Percentiles rank a stretch among this genome's conserved stretches.
Conservation (phyloP, 73 alveolate species). For the Effrenium voratum region DNA sequence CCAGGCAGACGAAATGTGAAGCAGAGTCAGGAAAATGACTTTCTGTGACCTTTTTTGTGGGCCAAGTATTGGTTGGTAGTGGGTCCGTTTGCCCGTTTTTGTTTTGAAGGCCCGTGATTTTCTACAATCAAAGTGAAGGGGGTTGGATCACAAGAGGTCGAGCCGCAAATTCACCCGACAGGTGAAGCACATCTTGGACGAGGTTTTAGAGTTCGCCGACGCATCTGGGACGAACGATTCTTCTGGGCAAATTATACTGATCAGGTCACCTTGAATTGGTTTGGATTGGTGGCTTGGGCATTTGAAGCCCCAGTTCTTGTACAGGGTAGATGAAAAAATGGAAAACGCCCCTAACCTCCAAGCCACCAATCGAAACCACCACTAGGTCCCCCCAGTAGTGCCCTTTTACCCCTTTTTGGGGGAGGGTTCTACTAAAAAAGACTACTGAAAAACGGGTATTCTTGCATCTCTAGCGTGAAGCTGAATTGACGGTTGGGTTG, state of each 20-base stretch:
- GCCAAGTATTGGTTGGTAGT: background rate
- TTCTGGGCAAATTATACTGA: background rate
- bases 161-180: background rate
- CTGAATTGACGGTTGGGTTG: too few species aligned
- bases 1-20: background rate
- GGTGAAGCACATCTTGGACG: slow-evolving; percentile 75
- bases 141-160: background rate
- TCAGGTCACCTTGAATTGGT: too few species aligned
- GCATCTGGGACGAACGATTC: background rate
- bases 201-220: slow-evolving; percentile 53
- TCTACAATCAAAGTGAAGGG: background rate
- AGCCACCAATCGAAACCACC: background rate
- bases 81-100: too few species aligned
- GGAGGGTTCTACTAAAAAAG: too few species aligned
- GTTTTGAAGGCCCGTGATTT: background rate
- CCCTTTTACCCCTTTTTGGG: too few species aligned
- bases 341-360: background rate
- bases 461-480: too few species aligned
- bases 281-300: background rate
- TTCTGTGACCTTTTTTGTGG: background rate
- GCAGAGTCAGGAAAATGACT: background rate
- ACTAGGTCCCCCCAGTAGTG: background rate
- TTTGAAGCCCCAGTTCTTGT: background rate
- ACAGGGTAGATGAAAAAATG: background rate
- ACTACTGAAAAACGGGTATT: too few species aligned